Evolutionary conservation across 1,139 yeast genomes (phyloP), one percentile per base, ranked within the genome.

Genomic region (Protomyces pachydermus): DNA sequence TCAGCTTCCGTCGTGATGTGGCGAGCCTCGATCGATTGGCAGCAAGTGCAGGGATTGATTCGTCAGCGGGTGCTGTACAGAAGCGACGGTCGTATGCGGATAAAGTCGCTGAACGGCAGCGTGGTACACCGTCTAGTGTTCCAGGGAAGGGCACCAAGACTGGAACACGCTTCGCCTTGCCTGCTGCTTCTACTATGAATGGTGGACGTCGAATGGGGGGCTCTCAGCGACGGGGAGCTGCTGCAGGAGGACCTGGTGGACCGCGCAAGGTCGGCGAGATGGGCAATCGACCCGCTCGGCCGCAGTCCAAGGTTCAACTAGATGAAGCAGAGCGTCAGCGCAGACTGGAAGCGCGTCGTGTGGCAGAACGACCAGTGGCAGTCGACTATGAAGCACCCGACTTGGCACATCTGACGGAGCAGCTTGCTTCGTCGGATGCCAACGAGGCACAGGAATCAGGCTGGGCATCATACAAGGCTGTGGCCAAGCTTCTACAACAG

Each of bases 11-110:
- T 18, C 48, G 62, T 20, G 53, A 51, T 16, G 62, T 58, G 18
- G 53, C 62, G 10, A 25, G 56, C 10, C 45, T 52, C 3, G 62
- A 58, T 18, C 25, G 20, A 16, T 48, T 58, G 32, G 62, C 62
- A 20, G 62, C 56, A 9, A 48, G 37, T 3, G 50, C 61, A 5
- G 61, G 61, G 48, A 38, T 37, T 20, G 55, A 51, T n/a, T 18
- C 39, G 9, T 50, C 55, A 3, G 62, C 37, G 20, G 53, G 23
- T 14, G 56, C 53, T 23, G 39, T 57, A n/a, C 52, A 45, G 35
- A 38, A 39, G 6, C 56, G 62, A 28, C 62, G 62, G 5, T 35
- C 38, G 2, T 58, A 58, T 42, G 54, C 23, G 5, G 48, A 6
- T 20, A n/a, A 18, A 5, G 48, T 42, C 5, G 48, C 48, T 42